Base-by-base conservation (phyloP, 2,329 filamentous ascomycete genomes). In the Colletotrichum spinosum region DNA sequence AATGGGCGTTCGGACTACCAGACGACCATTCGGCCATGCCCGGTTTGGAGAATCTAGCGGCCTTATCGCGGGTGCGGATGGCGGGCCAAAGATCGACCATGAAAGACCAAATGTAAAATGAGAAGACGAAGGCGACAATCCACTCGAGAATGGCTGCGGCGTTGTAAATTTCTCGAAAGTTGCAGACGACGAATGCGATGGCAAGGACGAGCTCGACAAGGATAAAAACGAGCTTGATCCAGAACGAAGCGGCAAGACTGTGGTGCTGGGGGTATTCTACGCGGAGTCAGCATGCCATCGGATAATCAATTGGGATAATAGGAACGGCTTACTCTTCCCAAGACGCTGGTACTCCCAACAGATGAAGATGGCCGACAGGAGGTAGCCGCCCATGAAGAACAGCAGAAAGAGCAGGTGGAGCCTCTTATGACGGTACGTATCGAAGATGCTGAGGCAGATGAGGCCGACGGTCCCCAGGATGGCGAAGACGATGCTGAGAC, bases 301-400 rank as follows among this genome's bases (percentile, higher is more conserved):
- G 4, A 4, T 33, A 11, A 15, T 39, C 45, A 35, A n/a, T 39
- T 4, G 33, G 17, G 15, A 45, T 49, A 46, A 6, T 33, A 6
- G 55, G 5, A 41, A 80, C 84, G 58, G 8, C 11, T 44, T 77
- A 87, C 86, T 90, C 57, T 91, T 88, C 34, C 94, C 93, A 1
- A 98, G 85, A 2, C 92, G 89, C 73, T 96, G 91, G 77, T 97
- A 97, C 77, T 97, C 94, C 81, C 88, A 89, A 81, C 94, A 97
- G 69, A 95, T 91, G 78, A 94, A 95, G 70, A 97, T 85, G 60
- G 95, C 94, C 5, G 90, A 93, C 59, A 97, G 75, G 58, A 97
- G 82, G 76, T 97, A 98, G 39, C 93, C 96, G 12, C 78, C 88
- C 75, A 97, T 93, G 77, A 99, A 99, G 55, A 97, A 78, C 1